Evolutionary conservation across 2,329 filamentous ascomycete species (phyloP), one percentile per base, ranked within the genome.

Genomic region (Exserohilum turcica): DNA sequence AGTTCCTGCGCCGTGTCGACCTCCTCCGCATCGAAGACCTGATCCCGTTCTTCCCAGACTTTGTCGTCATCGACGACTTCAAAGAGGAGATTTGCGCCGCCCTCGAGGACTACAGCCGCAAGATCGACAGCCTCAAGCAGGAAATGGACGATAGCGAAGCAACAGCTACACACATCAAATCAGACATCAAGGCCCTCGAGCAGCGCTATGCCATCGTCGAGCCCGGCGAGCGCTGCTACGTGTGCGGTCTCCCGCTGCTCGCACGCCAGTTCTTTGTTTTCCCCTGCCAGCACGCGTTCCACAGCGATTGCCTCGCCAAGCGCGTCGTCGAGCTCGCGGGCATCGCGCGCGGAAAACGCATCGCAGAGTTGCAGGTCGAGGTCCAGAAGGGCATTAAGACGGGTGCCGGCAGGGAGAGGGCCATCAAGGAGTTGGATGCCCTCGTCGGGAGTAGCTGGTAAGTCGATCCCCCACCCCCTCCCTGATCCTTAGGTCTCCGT

Each of bases 11-110:
- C 63, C 87, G 91, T 8, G 97, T 93, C 72, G 92, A 97, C 56
- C 82, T 97, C 10, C 84, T 99, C 43, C 88, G 89, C 59, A 99
- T 99, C 59, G 94, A 99, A 77, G 94, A 99, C 68, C 78, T 99
- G 27, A 97, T 99, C 35, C 94, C 94, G 0, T 97, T 99, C 79
- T 99, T 99, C 77, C 94, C 94, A 0, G 94, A 99, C 73, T 99
- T 99, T 71, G 92, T 97, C 19, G 90, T 97, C 45, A 97, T 99
- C 57, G 94, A 99, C 71, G 94, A 97, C 74, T 99, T 99, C 82
- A 97, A 97, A 72, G 92, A 97, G 59, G 94, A 99, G 73, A 97
- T 99, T 32, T 99, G 94, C 77, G 82, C 86, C 0, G 94, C 95
- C 1, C 82, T 99, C 1, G 94, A 99, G 75, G 90, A 95, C 59